These are phyloP conservation scores for Yarrowia sp. DNA, from an alignment of 805 yeast genomes.

Conservation along the genomic window DNA sequence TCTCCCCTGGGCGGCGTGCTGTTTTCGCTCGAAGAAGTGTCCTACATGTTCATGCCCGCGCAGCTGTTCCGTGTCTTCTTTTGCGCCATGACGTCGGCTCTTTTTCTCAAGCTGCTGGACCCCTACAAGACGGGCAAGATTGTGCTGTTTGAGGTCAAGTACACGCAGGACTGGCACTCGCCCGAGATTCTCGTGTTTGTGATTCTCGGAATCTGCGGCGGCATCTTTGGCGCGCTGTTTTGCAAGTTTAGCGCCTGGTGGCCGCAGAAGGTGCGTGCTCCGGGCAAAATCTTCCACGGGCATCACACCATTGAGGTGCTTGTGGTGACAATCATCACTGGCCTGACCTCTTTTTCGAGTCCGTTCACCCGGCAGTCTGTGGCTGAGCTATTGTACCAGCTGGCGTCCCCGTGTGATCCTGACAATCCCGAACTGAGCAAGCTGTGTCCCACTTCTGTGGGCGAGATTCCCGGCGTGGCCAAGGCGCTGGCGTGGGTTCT, in stretches of 20 bases:
- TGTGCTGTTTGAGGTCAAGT: constrained; percentile 51
- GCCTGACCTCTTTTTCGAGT: constrained; percentile 47
- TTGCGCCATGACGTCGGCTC: constrained; percentile 53
- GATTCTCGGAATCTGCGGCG: constrained; percentile 51
- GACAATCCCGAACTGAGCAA: constrained; percentile 26
- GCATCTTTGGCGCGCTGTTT: constrained; percentile 51
- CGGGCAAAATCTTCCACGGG: constrained; percentile 40
- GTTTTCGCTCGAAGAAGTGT: constrained; percentile 55
- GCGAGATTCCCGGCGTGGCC: constrained; percentile 39
- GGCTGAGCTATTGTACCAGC: constrained; percentile 47
- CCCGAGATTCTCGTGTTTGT: constrained; percentile 47
- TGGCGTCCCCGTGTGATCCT: constrained; percentile 48
- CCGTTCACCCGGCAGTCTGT: constrained; percentile 49
- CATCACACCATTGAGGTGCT: constrained; percentile 47
- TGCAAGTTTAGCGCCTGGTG: constrained; percentile 47
- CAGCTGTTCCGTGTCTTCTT: constrained; percentile 54
- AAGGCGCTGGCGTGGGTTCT: constrained; percentile 43
- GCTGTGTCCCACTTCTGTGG: constrained; percentile 35
- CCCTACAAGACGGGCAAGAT: constrained; percentile 61
- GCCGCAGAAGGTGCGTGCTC: constrained; percentile 30
- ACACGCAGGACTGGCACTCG: constrained; percentile 51
- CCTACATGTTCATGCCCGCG: constrained; percentile 52
- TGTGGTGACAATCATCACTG: constrained; percentile 46
- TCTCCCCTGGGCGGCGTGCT: constrained; percentile 59
- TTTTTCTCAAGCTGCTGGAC: constrained; percentile 50